phyloP scores from a whole-genome alignment of 768 basidiomycete species.

The Mycena haematopus region DNA sequence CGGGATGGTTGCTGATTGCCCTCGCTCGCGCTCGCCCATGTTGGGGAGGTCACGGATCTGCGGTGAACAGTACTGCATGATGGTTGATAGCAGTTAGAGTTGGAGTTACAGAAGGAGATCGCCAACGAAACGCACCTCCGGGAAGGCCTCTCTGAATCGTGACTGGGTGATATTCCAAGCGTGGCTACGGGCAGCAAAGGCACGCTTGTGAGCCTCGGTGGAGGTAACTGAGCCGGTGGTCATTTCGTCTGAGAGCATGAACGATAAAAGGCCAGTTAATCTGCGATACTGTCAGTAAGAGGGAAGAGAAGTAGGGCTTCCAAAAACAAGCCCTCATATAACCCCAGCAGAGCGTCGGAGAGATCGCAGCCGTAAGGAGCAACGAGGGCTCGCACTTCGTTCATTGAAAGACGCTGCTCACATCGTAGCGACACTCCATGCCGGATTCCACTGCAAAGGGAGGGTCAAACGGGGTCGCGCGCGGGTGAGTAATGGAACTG shows the following conservation, averaged over 20 bases:
- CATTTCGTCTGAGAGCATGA: constrained; percentile 96
- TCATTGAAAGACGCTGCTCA: constrained; percentile 46
- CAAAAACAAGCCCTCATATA: not conserved
- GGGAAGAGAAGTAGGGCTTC: not conserved
- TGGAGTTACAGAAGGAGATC: not conserved
- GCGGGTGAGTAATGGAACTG: constrained; percentile 39
- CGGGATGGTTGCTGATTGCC: constrained; percentile 30
- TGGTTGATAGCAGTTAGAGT: constrained; percentile 11
- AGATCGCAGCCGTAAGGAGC: not conserved
- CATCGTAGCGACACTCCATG: constrained; percentile 96
- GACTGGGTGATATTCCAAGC: constrained; percentile 82
- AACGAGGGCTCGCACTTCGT: not conserved
- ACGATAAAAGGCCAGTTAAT: constrained; percentile 90
- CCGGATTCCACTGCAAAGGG: constrained; percentile 82
- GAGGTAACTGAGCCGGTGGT: constrained; percentile 93
- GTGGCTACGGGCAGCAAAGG: constrained; percentile 82
- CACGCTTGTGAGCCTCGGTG: constrained; percentile 77
- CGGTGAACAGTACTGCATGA: constrained; percentile 69
- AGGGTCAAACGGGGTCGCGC: constrained; percentile 1
- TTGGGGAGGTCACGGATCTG: constrained; percentile 81
- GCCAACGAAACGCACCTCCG: constrained; percentile 59
- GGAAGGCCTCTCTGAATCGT: constrained; percentile 87
- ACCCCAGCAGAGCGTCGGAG: constrained; percentile 6
- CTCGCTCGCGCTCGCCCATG: constrained; percentile 84
- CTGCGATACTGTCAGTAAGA: constrained; percentile 46